Percentiles rank a stretch among this genome's conserved stretches.
These are phyloP conservation scores for Mucor velutinosus DNA, from an alignment of 371 early-diverging fungal genomes.

Conservation along the genomic window DNA sequence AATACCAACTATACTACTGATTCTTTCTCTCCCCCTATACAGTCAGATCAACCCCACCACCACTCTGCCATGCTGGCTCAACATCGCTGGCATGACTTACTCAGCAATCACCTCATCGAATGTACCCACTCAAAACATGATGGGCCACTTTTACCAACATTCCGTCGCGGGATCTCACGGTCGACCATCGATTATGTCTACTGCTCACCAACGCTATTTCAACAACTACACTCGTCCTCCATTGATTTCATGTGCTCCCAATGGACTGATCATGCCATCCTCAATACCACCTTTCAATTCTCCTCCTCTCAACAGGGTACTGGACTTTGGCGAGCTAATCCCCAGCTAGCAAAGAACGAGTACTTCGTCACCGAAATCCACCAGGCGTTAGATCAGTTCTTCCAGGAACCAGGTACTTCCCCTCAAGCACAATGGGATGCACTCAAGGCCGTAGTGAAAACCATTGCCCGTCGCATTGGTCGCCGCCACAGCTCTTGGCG, in stretches of 20 bases:
- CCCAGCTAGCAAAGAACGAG: background rate
- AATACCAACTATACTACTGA: background rate
- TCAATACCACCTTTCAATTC: background rate
- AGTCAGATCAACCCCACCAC: background rate
- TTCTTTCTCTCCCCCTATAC: background rate
- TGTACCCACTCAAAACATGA: background rate
- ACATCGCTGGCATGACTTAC: background rate
- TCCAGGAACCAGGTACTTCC: too few species aligned
- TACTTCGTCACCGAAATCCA: background rate
- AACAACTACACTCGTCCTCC: background rate
- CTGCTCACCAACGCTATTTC: background rate
- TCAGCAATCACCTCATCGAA: background rate
- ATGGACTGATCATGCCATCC: conserved; percentile 15
- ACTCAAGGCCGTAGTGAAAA: too few species aligned
- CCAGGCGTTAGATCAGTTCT: too few species aligned
- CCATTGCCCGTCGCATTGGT: too few species aligned
- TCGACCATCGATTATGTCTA: conserved; percentile 9
- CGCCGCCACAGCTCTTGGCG: too few species aligned
- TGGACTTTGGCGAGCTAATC: conserved; percentile 3
- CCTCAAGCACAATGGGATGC: too few species aligned
- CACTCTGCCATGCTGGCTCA: background rate
- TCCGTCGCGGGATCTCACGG: background rate
- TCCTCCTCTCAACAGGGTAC: background rate
- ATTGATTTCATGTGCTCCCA: background rate
- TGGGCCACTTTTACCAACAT: background rate